These are phyloP conservation scores for Linnemannia hyalina DNA, from an alignment of 192 early-diverging fungal genomes.

Conservation along the genomic window DNA sequence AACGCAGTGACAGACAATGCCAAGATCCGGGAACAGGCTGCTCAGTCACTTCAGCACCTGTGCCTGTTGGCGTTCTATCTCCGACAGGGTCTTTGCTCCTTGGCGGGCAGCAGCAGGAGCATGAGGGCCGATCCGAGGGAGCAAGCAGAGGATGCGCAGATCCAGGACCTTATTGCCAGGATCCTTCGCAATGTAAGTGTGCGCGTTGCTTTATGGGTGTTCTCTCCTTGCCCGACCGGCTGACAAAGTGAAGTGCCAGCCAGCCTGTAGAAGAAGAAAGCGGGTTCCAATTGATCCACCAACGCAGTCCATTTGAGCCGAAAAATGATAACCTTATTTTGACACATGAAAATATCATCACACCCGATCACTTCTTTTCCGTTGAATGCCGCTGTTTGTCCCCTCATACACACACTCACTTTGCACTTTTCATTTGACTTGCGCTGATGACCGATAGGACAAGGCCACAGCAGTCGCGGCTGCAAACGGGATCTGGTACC, in stretches of 20 bases:
- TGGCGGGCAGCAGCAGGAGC: not conserved
- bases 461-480: not conserved
- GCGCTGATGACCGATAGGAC: not conserved
- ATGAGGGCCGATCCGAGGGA: conserved; percentile 10
- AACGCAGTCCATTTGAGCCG: conserved; percentile 19
- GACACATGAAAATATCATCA: conserved; percentile 10
- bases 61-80: conserved; percentile 50
- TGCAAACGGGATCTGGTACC: conserved; percentile 25
- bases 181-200: conserved; percentile 33
- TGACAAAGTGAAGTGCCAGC: not conserved
- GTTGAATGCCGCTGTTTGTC: not conserved
- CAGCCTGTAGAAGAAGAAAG: conserved; percentile 6
- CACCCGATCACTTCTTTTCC: not conserved
- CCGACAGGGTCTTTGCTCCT: conserved; percentile 21
- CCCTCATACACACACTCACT: not conserved
- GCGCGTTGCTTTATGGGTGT: not conserved
- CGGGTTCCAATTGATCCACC: conserved; percentile 12
- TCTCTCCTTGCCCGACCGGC: not conserved
- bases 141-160: conserved; percentile 12
- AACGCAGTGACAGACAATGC: not conserved
- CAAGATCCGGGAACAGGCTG: conserved; percentile 21
- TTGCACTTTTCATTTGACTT: not conserved
- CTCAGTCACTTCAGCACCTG: conserved; percentile 32
- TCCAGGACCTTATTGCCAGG: conserved; percentile 32
- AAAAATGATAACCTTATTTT: conserved; percentile 36